Conservation (phyloP, 148 eudicot species). For the Rhododendron williamsianum region DNA sequence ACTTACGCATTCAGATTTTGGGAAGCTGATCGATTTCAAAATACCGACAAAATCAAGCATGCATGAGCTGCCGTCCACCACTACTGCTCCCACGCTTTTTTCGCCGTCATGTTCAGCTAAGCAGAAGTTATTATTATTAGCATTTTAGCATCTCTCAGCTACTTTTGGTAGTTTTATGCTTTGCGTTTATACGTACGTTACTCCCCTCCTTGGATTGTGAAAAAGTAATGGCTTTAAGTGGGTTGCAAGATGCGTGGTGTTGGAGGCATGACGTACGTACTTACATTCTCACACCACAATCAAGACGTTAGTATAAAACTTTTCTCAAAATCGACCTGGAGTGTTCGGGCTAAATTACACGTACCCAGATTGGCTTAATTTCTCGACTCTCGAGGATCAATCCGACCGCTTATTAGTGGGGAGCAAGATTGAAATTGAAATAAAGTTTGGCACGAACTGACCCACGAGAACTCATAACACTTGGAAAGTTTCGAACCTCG, state of each 20-base stretch:
- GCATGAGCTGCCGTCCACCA: background rate
- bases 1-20: background rate
- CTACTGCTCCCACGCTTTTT: background rate
- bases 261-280: conserved; percentile 1
- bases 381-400: background rate
- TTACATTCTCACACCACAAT: background rate
- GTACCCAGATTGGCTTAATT: too few species aligned
- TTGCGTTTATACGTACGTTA: background rate
- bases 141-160: background rate
- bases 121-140: background rate
- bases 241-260: background rate
- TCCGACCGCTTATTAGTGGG: background rate
- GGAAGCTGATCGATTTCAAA: background rate
- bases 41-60: background rate
- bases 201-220: background rate
- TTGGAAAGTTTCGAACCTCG: too few species aligned
- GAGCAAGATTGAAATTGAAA: too few species aligned
- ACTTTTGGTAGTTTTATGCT: background rate
- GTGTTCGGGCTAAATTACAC: background rate
- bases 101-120: background rate
- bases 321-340: background rate
- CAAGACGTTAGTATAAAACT: background rate
- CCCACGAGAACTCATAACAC: background rate
- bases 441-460: background rate
- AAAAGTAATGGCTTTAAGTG: background rate